phyloP scores from a whole-genome alignment of 108 stramenopile genomes.

The Mediolabrus comicus region DNA sequence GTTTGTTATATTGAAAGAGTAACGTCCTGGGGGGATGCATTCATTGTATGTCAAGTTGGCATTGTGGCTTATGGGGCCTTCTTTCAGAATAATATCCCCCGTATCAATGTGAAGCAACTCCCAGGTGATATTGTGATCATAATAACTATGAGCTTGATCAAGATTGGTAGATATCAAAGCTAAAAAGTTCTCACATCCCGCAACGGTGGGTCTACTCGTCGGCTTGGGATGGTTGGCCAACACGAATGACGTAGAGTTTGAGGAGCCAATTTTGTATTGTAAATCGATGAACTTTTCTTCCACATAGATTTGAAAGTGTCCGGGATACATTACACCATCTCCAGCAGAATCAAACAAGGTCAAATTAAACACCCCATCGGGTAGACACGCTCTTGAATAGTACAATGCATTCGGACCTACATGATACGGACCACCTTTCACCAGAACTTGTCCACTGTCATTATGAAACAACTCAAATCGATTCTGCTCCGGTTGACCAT shows the following conservation, averaged over 20 bases:
- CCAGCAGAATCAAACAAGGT: not conserved
- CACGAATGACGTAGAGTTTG: not conserved
- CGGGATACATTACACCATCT: not conserved
- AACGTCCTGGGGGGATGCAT: not conserved
- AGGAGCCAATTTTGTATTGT: not conserved
- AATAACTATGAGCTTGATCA: not conserved
- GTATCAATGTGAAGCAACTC: not conserved
- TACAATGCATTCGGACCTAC: not conserved
- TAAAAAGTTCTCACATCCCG: not conserved
- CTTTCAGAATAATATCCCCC: not conserved
- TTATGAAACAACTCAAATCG: not conserved
- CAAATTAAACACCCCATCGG: not conserved
- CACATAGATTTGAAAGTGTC: not conserved
- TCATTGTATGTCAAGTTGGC: not conserved
- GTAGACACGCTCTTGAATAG: not conserved
- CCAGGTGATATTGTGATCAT: not conserved
- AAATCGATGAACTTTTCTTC: not conserved
- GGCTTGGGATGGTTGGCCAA: not conserved
- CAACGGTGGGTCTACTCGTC: not conserved
- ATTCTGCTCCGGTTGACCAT: not conserved
- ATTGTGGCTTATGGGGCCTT: not conserved
- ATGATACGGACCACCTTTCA: not conserved
- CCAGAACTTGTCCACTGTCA: not conserved
- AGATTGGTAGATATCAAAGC: not conserved
- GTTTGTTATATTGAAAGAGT: conserved; percentile 1